These are phyloP conservation scores for Puya raimondii DNA, from an alignment of 176 grass and related monocot species.

Conservation along the genomic window DNA sequence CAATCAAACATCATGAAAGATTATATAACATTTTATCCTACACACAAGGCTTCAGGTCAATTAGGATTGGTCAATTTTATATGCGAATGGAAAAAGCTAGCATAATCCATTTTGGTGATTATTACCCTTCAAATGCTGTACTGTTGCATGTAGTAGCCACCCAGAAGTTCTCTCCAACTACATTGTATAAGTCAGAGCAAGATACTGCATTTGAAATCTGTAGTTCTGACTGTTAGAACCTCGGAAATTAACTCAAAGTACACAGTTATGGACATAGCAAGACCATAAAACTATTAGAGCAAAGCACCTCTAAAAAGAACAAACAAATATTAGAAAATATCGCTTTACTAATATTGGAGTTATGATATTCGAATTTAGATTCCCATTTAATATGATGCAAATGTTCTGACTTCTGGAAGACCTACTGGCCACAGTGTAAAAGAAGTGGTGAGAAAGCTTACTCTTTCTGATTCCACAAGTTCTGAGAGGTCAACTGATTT, in stretches of 20 bases:
- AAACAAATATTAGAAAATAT: too few relatives aligned
- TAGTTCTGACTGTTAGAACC: slow-evolving; percentile 20
- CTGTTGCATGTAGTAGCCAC: slow-evolving; percentile 85
- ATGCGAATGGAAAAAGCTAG: slow-evolving; percentile 31
- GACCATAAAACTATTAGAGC: not conserved
- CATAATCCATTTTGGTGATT: slow-evolving; percentile 15
- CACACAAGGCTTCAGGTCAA: not conserved
- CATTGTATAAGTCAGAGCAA: slow-evolving; percentile 73
- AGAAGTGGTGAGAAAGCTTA: slow-evolving; percentile 19
- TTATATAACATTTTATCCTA: not conserved
- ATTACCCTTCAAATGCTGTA: slow-evolving; percentile 67
- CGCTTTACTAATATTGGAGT: too few relatives aligned
- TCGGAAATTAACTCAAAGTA: not conserved
- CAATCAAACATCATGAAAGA: slow-evolving; percentile 5
- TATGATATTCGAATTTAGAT: not conserved
- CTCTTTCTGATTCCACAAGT: slow-evolving; percentile 68
- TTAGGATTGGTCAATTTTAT: too few relatives aligned
- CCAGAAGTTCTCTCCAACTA: slow-evolving; percentile 93
- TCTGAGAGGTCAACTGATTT: slow-evolving; percentile 61
- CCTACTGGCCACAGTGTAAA: not conserved
- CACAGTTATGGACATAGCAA: not conserved
- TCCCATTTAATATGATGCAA: not conserved
- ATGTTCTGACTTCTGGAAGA: not conserved
- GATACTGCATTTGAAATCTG: slow-evolving; percentile 78
- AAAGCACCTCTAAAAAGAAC: too few relatives aligned